Evolutionary conservation across 1,139 yeast genomes (phyloP).

Genomic region (Debaryomycetaceae sp.): DNA sequence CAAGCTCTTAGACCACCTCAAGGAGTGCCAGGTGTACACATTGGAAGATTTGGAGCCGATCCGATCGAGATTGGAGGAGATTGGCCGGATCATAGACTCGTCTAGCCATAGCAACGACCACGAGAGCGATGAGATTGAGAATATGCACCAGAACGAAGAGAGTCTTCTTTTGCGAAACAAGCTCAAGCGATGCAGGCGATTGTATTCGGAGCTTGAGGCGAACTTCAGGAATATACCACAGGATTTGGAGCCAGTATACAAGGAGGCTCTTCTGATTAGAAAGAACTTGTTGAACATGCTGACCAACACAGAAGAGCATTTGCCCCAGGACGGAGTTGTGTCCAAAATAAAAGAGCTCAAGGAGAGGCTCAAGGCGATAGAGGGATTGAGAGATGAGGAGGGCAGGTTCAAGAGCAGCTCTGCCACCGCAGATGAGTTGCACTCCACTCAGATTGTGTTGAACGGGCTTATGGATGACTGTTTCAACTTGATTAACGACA

Average conservation of each 20-base stretch:
- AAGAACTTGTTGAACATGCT: constrained; percentile 32
- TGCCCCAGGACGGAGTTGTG: constrained; percentile 6
- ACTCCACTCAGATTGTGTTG: constrained; percentile 51
- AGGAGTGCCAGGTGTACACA: constrained; percentile 78
- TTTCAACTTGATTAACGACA: constrained; percentile 67
- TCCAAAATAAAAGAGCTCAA: constrained; percentile 15
- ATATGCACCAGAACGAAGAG: constrained; percentile 49
- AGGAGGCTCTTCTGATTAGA: constrained; percentile 39
- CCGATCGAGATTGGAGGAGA: constrained; percentile 64
- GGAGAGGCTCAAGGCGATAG: constrained; percentile 29
- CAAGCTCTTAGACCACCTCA: constrained; percentile 74
- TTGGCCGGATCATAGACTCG: constrained; percentile 54
- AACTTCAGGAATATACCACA: constrained; percentile 57
- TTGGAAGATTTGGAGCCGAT: constrained; percentile 80
- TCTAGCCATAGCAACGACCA: constrained; percentile 23
- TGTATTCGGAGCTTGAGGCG: constrained; percentile 49
- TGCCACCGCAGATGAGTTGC: constrained; percentile 20
- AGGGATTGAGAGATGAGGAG: constrained; percentile 28
- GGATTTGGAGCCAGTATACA: constrained; percentile 50
- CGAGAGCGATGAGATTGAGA: constrained; percentile 13
- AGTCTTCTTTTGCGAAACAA: constrained; percentile 55
- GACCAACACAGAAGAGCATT: constrained; percentile 18
- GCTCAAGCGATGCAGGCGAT: constrained; percentile 53
- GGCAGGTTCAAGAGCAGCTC: constrained; percentile 30
- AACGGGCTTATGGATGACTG: constrained; percentile 82